Evolutionary conservation across 1,139 yeast species (phyloP).

Genomic region (Magnusiomyces magnusii): DNA sequence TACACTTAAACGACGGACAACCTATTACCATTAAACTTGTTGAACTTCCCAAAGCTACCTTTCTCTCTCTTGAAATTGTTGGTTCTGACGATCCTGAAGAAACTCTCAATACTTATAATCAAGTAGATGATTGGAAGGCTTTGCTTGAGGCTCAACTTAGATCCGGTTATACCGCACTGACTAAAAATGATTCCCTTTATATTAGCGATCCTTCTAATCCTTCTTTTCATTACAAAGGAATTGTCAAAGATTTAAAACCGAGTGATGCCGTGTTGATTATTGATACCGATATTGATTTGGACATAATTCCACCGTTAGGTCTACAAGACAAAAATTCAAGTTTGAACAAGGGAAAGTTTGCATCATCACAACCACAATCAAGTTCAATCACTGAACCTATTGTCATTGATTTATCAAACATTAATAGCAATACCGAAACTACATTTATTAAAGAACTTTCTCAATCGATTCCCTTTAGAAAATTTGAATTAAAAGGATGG

Average conservation of each 20-base stretch:
- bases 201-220: conserved; percentile 38
- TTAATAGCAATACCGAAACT: not conserved
- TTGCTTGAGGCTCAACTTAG: conserved; percentile 36
- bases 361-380: not conserved
- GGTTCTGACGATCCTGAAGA: conserved; percentile 19
- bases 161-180: conserved; percentile 45
- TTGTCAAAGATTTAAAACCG: conserved; percentile 42
- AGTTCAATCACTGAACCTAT: not conserved
- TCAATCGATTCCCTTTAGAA: not conserved
- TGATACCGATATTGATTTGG: conserved; percentile 60
- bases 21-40: conserved; percentile 23
- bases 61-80: conserved; percentile 29
- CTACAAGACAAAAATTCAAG: not conserved
- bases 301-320: conserved; percentile 33
- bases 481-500: not conserved
- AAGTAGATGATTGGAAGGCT: conserved; percentile 36
- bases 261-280: conserved; percentile 51
- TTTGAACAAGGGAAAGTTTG: not conserved
- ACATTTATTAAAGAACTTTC: not conserved
- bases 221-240: conserved; percentile 26
- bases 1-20: conserved; percentile 22
- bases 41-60: conserved; percentile 34
- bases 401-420: not conserved
- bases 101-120: conserved; percentile 4
- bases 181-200: conserved; percentile 48